Percentiles rank a stretch among this genome's conserved stretches.
Conservation (phyloP, 1,139 yeast species). For the Taiozyma sp. region DNA sequence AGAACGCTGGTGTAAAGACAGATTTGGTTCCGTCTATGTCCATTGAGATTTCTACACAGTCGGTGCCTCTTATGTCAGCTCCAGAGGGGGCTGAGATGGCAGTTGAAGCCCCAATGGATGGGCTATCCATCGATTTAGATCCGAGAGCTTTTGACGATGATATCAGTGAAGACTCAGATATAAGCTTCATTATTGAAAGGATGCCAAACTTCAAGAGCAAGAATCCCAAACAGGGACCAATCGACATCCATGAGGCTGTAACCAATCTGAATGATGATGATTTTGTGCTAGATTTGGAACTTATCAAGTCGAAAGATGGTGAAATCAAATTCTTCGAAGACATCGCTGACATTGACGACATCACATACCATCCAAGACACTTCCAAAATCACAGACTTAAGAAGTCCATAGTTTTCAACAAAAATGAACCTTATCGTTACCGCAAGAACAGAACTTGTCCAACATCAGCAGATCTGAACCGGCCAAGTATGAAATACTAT, state of each 20-base stretch:
- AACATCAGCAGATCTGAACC: slow-evolving; percentile 2
- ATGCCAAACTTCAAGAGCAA: background rate
- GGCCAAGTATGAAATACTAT: slow-evolving; percentile 2
- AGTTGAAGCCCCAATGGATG: background rate
- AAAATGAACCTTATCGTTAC: slow-evolving; percentile 2
- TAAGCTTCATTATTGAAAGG: background rate
- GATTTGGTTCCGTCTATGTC: background rate
- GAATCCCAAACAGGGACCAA: background rate
- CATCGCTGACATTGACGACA: slow-evolving; percentile 8
- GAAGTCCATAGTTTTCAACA: background rate
- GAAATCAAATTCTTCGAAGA: slow-evolving; percentile 11
- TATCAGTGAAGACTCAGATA: background rate
- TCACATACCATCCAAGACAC: slow-evolving; percentile 15
- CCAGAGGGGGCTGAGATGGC: background rate
- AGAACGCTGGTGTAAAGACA: background rate
- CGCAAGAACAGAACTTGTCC: slow-evolving; percentile 9
- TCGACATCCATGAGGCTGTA: background rate
- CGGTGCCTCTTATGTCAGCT: background rate
- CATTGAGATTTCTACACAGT: background rate
- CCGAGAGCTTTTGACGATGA: background rate
- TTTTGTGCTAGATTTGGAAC: background rate
- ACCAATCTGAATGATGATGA: background rate
- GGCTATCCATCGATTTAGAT: background rate
- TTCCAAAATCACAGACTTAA: slow-evolving; percentile 17
- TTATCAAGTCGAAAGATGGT: slow-evolving; percentile 6